Conservation (phyloP, 345 rosid species). For the Durio zibethinus region DNA sequence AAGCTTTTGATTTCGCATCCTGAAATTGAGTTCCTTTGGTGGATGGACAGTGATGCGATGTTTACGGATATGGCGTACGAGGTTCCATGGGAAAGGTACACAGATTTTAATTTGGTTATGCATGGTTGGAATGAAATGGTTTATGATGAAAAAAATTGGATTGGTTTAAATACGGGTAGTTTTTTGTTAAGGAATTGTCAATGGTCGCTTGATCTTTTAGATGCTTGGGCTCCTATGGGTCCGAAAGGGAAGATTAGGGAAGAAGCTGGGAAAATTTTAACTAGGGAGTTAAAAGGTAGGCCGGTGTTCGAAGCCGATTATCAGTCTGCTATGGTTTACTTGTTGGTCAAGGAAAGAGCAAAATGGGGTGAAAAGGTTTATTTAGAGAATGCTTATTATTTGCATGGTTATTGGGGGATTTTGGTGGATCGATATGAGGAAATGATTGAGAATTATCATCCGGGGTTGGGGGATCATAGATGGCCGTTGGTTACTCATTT, state of each 20-base stretch:
- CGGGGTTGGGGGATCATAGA: constrained; percentile 61
- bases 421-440: constrained; percentile 64
- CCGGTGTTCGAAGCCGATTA: constrained; percentile 68
- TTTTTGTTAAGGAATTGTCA: constrained; percentile 58
- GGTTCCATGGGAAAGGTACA: constrained; percentile 74
- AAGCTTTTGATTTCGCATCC: constrained; percentile 59
- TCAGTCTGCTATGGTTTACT: constrained; percentile 69
- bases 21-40: constrained; percentile 67
- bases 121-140: constrained; percentile 77
- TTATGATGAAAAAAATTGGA: constrained; percentile 66
- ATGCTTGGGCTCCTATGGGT: constrained; percentile 73
- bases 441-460: constrained; percentile 58
- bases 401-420: constrained; percentile 73
- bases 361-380: constrained; percentile 65
- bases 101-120: constrained; percentile 54
- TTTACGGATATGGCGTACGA: constrained; percentile 75
- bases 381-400: constrained; percentile 57
- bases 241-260: constrained; percentile 63
- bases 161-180: constrained; percentile 63
- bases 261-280: constrained; percentile 55
- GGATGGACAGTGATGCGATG: constrained; percentile 81
- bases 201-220: constrained; percentile 62
- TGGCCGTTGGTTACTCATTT: constrained; percentile 80
- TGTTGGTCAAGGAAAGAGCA: constrained; percentile 50
- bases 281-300: constrained; percentile 54